Percentiles rank a stretch among this genome's conserved stretches.
These are phyloP conservation scores for Rhodosorus marinus DNA, from an alignment of 23 red algal genomes.

Conservation along the genomic window DNA sequence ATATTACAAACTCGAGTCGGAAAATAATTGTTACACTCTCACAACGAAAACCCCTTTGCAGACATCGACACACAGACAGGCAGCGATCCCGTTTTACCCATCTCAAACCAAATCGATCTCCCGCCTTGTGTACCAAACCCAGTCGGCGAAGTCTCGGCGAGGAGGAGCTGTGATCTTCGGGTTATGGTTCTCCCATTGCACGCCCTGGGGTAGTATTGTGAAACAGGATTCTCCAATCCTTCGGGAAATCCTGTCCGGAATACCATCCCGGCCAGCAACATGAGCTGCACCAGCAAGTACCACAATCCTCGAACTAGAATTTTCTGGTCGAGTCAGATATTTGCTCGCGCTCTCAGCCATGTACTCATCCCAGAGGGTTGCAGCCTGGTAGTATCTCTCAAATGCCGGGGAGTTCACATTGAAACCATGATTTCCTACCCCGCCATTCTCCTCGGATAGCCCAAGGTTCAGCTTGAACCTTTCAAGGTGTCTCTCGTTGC, in stretches of 20 bases:
- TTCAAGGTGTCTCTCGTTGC: constrained; percentile 30
- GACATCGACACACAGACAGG: too few relatives aligned
- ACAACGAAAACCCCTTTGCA: too few relatives aligned
- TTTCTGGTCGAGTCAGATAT: constrained; percentile 11
- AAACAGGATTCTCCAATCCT: constrained; percentile 28
- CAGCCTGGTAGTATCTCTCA: constrained; percentile 41
- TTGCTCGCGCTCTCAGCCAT: constrained; percentile 49
- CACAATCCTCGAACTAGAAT: constrained; percentile 1
- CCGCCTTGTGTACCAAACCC: constrained; percentile 49
- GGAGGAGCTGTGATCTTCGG: constrained; percentile 20
- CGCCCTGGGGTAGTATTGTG: constrained; percentile 37
- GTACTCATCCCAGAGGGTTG: constrained; percentile 78
- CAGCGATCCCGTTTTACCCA: background rate
- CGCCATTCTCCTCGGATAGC: background rate
- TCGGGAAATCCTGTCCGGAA: constrained; percentile 57
- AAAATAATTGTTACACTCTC: too few relatives aligned
- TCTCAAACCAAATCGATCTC: background rate
- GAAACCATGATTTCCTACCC: too few relatives aligned
- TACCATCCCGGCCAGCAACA: constrained; percentile 45
- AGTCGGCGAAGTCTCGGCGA: constrained; percentile 20
- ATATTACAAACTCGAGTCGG: too few relatives aligned
- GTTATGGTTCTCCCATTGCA: constrained; percentile 24
- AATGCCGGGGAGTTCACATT: too few relatives aligned
- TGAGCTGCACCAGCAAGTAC: constrained; percentile 57
- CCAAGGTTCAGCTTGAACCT: constrained; percentile 19